These are phyloP conservation scores for Ganoderma lingzhi DNA, from an alignment of 1,284 basidiomycete species.

Conservation along the genomic window DNA sequence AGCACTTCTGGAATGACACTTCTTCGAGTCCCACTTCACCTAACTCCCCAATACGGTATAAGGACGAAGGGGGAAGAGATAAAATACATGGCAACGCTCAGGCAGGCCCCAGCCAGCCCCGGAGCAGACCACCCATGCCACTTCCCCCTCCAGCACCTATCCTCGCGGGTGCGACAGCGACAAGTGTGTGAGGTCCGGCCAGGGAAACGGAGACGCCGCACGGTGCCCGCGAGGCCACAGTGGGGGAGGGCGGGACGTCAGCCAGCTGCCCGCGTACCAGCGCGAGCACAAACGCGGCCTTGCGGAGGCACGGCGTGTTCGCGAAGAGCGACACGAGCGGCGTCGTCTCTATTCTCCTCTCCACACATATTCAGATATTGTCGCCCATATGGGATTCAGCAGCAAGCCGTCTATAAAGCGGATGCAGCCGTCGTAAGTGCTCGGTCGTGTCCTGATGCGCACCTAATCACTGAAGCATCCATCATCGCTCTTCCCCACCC, in stretches of 20 bases:
- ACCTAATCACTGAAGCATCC: background rate
- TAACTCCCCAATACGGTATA: background rate
- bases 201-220: too few relatives aligned
- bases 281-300: too few relatives aligned
- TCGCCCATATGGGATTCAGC: constrained; percentile 22
- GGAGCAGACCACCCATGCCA: background rate
- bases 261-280: too few relatives aligned
- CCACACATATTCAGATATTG: background rate
- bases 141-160: constrained; percentile 6
- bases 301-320: too few relatives aligned
- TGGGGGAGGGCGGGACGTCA: too few relatives aligned
- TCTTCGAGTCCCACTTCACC: background rate
- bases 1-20: constrained; percentile 16
- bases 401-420: constrained; percentile 25
- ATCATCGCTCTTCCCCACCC: background rate
- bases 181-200: too few relatives aligned
- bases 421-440: constrained; percentile 19
- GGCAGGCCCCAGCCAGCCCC: background rate
- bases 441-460: background rate
- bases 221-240: too few relatives aligned
- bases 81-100: background rate
- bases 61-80: background rate
- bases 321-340: too few relatives aligned
- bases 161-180: background rate
- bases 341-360: too few relatives aligned